Percentiles rank a stretch among this genome's conserved stretches.
These are phyloP conservation scores for Marsdenia floribunda DNA, from an alignment of 257 asterid species.

Conservation along the genomic window DNA sequence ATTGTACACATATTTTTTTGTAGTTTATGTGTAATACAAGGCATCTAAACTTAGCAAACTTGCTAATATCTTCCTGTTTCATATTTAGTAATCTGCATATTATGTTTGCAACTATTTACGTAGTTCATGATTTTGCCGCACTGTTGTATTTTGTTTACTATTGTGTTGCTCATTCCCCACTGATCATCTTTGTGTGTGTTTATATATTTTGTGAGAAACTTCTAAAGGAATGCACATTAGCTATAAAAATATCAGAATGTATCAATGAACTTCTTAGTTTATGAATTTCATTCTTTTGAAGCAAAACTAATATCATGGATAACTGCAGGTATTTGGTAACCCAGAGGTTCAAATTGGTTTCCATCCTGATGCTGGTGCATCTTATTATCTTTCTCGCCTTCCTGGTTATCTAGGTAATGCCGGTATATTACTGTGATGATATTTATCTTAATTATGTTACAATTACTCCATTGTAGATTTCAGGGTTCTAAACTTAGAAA, in stretches of 20 bases:
- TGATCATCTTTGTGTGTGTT: background rate
- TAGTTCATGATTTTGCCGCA: background rate
- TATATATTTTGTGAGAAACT: background rate
- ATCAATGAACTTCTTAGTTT: background rate
- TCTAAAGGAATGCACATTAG: background rate
- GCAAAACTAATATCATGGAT: constrained; percentile 4
- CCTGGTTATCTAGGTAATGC: constrained; percentile 90
- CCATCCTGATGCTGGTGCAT: constrained; percentile 98
- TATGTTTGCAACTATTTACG: background rate
- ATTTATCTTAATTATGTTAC: background rate
- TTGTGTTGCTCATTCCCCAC: background rate
- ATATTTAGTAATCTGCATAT: background rate
- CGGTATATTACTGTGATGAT: background rate
- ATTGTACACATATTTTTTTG: background rate
- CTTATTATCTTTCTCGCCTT: constrained; percentile 94
- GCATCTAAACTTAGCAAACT: background rate
- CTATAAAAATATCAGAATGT: background rate
- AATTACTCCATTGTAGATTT: background rate
- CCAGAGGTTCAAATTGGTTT: constrained; percentile 95
- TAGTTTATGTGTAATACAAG: background rate
- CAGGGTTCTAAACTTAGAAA: background rate
- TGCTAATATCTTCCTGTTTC: background rate
- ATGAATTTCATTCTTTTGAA: background rate
- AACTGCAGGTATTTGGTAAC: constrained; percentile 59
- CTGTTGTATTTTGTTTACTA: background rate